A percentile compares a stretch with the other conserved stretches of the same genome.
Evolutionary conservation across 202 grass and related monocot genomes (phyloP).

Genomic region (Schoenoplectus tabernaemontani): DNA sequence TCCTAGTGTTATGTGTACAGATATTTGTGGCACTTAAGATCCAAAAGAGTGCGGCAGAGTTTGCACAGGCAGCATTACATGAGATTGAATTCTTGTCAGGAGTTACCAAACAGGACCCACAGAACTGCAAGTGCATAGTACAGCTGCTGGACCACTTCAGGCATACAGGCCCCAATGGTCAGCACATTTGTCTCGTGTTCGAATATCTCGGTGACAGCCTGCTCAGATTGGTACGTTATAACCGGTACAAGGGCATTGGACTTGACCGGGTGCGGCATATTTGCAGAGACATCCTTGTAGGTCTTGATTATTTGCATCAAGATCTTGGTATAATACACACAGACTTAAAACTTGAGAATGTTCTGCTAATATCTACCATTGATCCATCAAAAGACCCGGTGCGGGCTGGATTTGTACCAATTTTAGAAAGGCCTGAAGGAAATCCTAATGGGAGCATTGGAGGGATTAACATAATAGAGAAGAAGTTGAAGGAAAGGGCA

Average conservation of each 20-base stretch:
- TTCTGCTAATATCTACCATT: conserved; percentile 85
- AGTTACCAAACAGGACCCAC: conserved; percentile 53
- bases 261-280: conserved; percentile 55
- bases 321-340: conserved; percentile 91
- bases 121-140: conserved; percentile 68
- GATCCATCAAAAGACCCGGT: conserved; percentile 83
- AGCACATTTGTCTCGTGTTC: conserved; percentile 85
- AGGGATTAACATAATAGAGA: conserved; percentile 55
- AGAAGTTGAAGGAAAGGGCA: conserved; percentile 83
- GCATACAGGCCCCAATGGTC: conserved; percentile 80
- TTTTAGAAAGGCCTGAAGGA: conserved; percentile 68
- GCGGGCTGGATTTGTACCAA: conserved; percentile 56
- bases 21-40: conserved; percentile 93
- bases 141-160: conserved; percentile 92
- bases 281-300: conserved; percentile 82
- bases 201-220: conserved; percentile 95
- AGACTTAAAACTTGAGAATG: conserved; percentile 88
- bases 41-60: conserved; percentile 82
- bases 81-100: conserved; percentile 80
- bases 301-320: conserved; percentile 84
- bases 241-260: conserved; percentile 86
- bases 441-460: conserved; percentile 49
- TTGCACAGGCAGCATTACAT: conserved; percentile 88
- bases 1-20: conserved; percentile 28
- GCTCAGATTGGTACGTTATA: conserved; percentile 80